These are phyloP conservation scores for Polyporus tsugae DNA, from an alignment of 1,284 basidiomycete genomes.

Conservation along the genomic window DNA sequence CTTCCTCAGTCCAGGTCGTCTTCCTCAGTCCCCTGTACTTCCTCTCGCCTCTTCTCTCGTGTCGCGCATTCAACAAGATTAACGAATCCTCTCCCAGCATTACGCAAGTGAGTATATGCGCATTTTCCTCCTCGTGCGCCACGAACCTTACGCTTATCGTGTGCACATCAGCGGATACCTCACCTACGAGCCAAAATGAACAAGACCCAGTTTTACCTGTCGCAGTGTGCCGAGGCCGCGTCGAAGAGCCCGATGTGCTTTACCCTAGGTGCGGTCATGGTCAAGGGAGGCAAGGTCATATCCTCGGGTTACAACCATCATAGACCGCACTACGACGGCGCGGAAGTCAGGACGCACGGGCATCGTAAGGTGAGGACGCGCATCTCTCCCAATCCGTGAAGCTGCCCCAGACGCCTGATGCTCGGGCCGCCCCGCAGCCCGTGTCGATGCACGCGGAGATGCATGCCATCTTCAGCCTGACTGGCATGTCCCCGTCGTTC, in stretches of 20 bases:
- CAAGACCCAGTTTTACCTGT: slow-evolving; percentile 62
- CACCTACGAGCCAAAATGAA: slow-evolving; percentile 42
- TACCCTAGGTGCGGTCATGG: slow-evolving; percentile 62
- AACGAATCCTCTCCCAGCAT: not conserved
- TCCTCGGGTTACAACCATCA: slow-evolving; percentile 63
- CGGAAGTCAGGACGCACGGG: slow-evolving; percentile 49
- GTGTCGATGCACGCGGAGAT: slow-evolving; percentile 71
- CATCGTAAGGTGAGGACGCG: slow-evolving; percentile 47
- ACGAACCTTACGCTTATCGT: not conserved
- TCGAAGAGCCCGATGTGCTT: slow-evolving; percentile 63
- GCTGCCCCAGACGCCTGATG: not conserved
- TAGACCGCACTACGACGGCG: slow-evolving; percentile 60
- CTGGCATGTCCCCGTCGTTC: slow-evolving; percentile 61
- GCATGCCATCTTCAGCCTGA: slow-evolving; percentile 63
- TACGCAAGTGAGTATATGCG: slow-evolving; percentile 7
- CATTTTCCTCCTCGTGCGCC: not conserved
- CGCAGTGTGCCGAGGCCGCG: slow-evolving; percentile 59
- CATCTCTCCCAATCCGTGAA: not conserved
- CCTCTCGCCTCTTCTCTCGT: not conserved
- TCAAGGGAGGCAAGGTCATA: slow-evolving; percentile 66
- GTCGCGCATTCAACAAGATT: not conserved
- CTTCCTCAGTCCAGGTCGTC: not conserved
- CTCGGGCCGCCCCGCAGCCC: slow-evolving; percentile 41
- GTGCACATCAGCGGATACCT: not conserved
- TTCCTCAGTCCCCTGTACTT: not conserved